phyloP scores from a whole-genome alignment of 139 green algal genomes.

The Penium margaritaceum region DNA sequence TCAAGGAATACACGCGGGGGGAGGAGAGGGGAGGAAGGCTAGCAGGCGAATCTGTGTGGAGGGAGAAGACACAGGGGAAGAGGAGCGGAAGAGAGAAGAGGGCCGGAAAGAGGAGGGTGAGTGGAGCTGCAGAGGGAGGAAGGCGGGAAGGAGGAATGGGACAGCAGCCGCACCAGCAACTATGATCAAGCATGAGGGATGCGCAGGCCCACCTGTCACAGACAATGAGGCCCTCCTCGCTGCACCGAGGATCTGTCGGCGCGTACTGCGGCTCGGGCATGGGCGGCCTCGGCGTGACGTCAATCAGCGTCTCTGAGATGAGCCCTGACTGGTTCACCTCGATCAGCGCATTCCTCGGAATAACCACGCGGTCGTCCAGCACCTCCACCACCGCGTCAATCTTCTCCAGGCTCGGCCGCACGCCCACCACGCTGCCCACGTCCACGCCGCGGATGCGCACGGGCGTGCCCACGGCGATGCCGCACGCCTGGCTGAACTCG shows the following conservation, averaged over 20 bases:
- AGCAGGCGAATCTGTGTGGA: too few species aligned
- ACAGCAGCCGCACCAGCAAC: too few species aligned
- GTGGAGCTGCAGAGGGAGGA: too few species aligned
- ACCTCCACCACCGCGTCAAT: conserved; percentile 85
- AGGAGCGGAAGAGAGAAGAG: too few species aligned
- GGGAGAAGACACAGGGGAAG: too few species aligned
- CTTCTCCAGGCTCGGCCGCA: conserved; percentile 75
- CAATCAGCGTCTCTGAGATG: conserved; percentile 88
- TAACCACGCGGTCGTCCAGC: conserved; percentile 76
- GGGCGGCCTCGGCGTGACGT: conserved; percentile 87
- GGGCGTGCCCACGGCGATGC: conserved; percentile 87
- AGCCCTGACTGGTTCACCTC: conserved; percentile 94
- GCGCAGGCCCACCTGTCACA: too few species aligned
- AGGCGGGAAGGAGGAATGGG: too few species aligned
- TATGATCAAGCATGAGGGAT: too few species aligned
- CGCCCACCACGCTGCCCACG: conserved; percentile 77
- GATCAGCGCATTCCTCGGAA: conserved; percentile 83
- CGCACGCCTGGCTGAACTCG: conserved; percentile 83
- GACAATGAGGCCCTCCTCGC: conserved; percentile 79
- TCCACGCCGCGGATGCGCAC: conserved; percentile 69
- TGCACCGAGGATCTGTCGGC: conserved; percentile 71
- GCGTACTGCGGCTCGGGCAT: conserved; percentile 63
- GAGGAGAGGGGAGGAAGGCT: too few species aligned
- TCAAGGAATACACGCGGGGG: too few species aligned
- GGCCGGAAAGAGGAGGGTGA: too few species aligned